Evolutionary conservation across 139 green algal genomes (phyloP), one percentile per base, ranked within the genome.

Genomic region (Picochlorum sp.): DNA sequence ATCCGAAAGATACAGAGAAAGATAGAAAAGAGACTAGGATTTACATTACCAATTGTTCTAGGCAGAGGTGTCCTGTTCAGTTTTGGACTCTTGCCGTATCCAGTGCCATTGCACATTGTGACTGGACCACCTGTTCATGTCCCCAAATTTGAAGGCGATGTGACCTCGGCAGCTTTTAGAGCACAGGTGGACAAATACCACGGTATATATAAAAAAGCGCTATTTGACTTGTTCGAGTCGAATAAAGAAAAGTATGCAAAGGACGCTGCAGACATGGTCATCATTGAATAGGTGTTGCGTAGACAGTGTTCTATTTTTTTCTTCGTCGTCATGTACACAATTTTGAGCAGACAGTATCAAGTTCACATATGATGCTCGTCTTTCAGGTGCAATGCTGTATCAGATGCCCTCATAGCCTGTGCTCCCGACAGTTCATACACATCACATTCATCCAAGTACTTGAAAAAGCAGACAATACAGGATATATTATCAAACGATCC

Each of bases 401-500:
- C 56, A 20, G n/a, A 23, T 18, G 20, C 13, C 56, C n/a, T 21
- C 56, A 62, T 21, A 11, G 56, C 18, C n/a, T 55, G 7, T 62
- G n/a, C n/a, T 55, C n/a, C 49, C 24, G 49, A 21, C n/a, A 23
- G 18, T 18, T 18, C 18, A 31, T 7, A 21, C 13, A 10, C 58
- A 23, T 52, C 58, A 31, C 21, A 16, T 23, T 65, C 21, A 6
- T 52, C 7, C n/a, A 57, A 21, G 57, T 45, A 65, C 18, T 52
- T 15, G 23, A 65, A 65, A 20, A 65, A 92, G 49, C 37, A 65
- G 10, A 93, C 76, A 26, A 95, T 63, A 49, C 77, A 88, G 47
- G 64, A 84, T 72, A 96, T 91, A 79, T 96, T 96, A 76, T 96
- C 88, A 28, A 77, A 84, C 63, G 80, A 90, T 58, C 89, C 86